A percentile compares a stretch with the other conserved stretches of the same genome.
Conservation (phyloP, 192 early-diverging fungal species). For the Podila epigama region DNA sequence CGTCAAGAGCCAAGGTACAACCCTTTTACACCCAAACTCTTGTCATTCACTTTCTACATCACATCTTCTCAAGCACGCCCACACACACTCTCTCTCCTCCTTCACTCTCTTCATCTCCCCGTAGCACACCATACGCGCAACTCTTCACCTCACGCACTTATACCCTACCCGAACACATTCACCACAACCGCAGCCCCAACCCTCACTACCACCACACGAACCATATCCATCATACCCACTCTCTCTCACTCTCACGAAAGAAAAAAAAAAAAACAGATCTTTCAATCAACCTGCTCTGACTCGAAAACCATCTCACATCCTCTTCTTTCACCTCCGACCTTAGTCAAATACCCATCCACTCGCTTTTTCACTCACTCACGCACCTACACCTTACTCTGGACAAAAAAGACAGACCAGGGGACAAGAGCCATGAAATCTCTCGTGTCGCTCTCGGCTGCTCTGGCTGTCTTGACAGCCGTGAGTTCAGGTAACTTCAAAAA, state of each 20-base stretch:
- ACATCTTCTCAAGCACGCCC: not conserved
- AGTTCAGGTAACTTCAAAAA: not conserved
- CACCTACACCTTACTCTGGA: not conserved
- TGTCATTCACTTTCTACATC: not conserved
- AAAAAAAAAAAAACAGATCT: too few species aligned
- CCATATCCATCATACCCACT: not conserved
- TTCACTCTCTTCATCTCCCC: not conserved
- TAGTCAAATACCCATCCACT: too few species aligned
- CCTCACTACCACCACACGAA: too few species aligned
- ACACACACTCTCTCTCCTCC: not conserved
- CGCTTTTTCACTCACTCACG: not conserved
- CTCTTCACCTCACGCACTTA: not conserved
- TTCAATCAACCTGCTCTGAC: too few species aligned
- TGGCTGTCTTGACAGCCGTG: constrained; percentile 5
- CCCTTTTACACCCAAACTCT: too few species aligned
- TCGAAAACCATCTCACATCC: too few species aligned
- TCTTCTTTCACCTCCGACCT: too few species aligned
- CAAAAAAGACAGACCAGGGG: constrained; percentile 14
- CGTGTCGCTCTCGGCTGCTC: constrained; percentile 13
- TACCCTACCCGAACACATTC: too few species aligned
- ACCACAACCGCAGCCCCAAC: too few species aligned
- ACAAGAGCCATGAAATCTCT: not conserved
- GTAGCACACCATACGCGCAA: not conserved
- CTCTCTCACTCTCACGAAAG: too few species aligned
- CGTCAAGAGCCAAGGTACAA: too few species aligned